Evolutionary conservation across 2,329 filamentous ascomycete species (phyloP), one percentile per base, ranked within the genome.

Genomic region (Alternaria consortialis): DNA sequence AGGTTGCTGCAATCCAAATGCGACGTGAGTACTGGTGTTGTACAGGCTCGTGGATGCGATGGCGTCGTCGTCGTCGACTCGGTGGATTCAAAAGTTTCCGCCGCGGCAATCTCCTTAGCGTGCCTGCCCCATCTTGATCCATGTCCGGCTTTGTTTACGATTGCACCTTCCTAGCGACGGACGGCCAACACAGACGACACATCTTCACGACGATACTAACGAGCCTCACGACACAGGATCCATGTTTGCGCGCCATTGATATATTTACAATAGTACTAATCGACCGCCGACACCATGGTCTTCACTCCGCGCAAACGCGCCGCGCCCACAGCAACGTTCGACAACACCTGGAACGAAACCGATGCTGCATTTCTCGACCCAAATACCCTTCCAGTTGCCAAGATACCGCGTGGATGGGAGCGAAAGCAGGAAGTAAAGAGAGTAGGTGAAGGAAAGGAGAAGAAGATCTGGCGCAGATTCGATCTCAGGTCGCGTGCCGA

Each of bases 401-500:
- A 79, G 51, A 74, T 80, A 4, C 80, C 79, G 17, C 81, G 82
- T 47, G 83, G 76, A 47, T 85, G 83, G 83, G 83, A 85, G 56
- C 79, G 83, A 51, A 79, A 77, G 56, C 80, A 82, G 7, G 73
- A 81, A 59, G 78, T 77, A 12, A 81, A 81, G 12, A 76, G 77
- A 55, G 64, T 68, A 20, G 66, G 71, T 15, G 71, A 76, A 31
- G 76, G 75, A 11, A 77, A 75, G 55, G 75, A 79, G 20, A 80
- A 80, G 63, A 83, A 83, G 65, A 80, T 85, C 34, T 85, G 82
- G 82, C 82, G 82, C 53, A 75, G 82, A 58, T 75, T 78, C 62
- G 71, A 70, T 34, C 67, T 76, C 12, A 72, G 75, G 53, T 74
- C 75, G 46, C 70, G 70, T 59, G 54, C 63, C 52, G 27, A 63